Percentiles rank a stretch among this genome's conserved stretches.
Evolutionary conservation across 2,329 filamentous ascomycete genomes (phyloP).

Genomic region (Venturiaceae sp.): DNA sequence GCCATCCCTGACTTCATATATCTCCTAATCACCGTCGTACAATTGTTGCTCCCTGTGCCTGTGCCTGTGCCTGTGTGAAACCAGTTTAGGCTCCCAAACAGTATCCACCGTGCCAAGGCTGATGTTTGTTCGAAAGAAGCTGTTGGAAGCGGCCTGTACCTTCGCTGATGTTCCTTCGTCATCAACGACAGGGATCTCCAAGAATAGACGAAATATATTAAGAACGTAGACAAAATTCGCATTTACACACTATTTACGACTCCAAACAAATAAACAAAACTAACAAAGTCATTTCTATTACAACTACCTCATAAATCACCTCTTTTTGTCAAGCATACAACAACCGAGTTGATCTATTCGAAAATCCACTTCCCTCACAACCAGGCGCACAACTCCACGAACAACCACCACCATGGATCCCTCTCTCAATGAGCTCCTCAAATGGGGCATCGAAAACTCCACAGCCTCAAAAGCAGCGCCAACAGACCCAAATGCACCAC

Average conservation of each 20-base stretch:
- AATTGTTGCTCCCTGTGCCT: not conserved
- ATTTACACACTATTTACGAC: not conserved
- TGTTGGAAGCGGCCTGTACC: not conserved
- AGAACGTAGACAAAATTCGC: not conserved
- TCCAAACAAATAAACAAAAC: not conserved
- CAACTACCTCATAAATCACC: not conserved
- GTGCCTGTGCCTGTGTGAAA: not conserved
- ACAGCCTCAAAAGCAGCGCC: slow-evolving; percentile 27
- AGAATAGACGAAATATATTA: not conserved
- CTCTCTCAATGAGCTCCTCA: slow-evolving; percentile 65
- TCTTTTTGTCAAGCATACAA: not conserved
- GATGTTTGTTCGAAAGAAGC: not conserved
- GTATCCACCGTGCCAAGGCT: not conserved
- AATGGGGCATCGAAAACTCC: slow-evolving; percentile 65
- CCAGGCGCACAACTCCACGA: not conserved
- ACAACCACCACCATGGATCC: slow-evolving; percentile 34
- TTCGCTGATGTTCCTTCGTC: not conserved
- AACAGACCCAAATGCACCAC: slow-evolving; percentile 15
- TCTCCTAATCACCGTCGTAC: not conserved
- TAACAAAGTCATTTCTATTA: not conserved
- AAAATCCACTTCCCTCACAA: not conserved
- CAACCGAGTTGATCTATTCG: not conserved
- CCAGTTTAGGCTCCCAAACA: no score
- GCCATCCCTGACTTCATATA: not conserved
- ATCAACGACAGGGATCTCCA: not conserved